Evolutionary conservation across 2,329 filamentous ascomycete genomes (phyloP), one percentile per base, ranked within the genome.

Genomic region (Lomentospora prolificans): DNA sequence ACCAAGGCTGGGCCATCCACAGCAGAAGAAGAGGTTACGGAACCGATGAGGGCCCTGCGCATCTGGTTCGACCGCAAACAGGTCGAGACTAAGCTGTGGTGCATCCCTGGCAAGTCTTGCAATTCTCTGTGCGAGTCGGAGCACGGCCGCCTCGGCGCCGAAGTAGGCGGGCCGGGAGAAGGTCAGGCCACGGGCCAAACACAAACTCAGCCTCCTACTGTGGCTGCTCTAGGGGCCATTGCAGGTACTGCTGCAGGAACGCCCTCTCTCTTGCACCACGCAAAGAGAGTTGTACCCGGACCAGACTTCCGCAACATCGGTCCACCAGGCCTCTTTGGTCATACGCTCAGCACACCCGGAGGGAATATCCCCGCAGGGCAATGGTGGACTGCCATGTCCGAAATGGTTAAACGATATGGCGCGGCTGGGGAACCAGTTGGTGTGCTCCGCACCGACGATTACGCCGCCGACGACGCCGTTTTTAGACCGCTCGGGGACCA

Each of bases 341-440:
- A 22, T 25, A n/a, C 12, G 22, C 27, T 55, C 25, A 50, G 19
- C 6, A 12, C 17, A 10, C 53, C 53, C 4, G 25, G 19, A 2
- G 19, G 3, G 6, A 33, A 44, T 27, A 1, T 7, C 10, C 14
- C 19, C 31, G 27, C n/a, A 4, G 22, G 14, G 19, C 1, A 54
- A 31, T 60, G 58, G 58, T 59, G 33, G 19, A 8, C 22, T 3
- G 48, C 52, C 4, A 79, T 80, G 57, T 79, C 76, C 58, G 73
- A 65, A 51, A 65, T 65, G 46, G 60, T 63, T 25, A 62, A 61
- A 25, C 59, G 28, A 39, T 57, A 59, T 22, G 54, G 58, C 30
- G 44, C 53, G 17, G 46, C 31, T 44, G 14, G 48, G 24, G 14
- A n/a, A 4, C 8, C 39, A 10, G 24, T 36, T 4, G 48, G 31